Base-by-base conservation (phyloP, 495 filamentous ascomycete species). In the Talaromyces liani region DNA sequence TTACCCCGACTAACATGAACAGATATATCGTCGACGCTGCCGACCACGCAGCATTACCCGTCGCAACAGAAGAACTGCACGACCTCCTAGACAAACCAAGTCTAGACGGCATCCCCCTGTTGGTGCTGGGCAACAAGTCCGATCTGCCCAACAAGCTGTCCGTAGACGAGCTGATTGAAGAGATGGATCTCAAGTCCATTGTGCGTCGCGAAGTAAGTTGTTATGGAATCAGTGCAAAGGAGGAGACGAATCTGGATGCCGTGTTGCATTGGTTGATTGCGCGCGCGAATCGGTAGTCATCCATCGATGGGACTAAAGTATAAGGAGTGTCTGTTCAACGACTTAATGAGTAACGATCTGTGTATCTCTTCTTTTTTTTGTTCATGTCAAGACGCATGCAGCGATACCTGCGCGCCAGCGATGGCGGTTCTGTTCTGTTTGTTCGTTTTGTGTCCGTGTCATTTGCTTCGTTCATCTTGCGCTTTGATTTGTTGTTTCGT, bases 91-190 rank as follows among this genome's bases (percentile, higher is more conserved):
- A 85, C 68, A 94, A 97, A 73, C 85, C 87, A 5, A 88, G 87
- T 20, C 82, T 98, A 45, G 90, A 90, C 57, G 91, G 90, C 54
- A 98, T 98, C 67, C 94, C 94, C 0, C 81, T 98, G 34, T 81
- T 98, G n/a, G 94, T 98, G 12, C 86, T 98, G 4, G 94, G 94
- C 49, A 98, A 98, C 80, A 98, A 98, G 77, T 96, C 91, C 18
- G 94, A 98, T 71, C 84, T 98, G 18, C 86, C 88, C 12, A 81
- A 91, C 68, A 93, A 93, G 75, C 77, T 96, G 33, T 90, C 88
- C 41, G 93, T 98, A 31, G 94, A 98, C 70, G 91, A 97, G 73
- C 75, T 98, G 66, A 98, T 98, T 78, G 93, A 97, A 41, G 87
- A 85, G 58, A 85, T 98, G 83, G 87, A 97, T 67, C 83, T 98